Evolutionary conservation across 2,329 filamentous ascomycete genomes (phyloP), one percentile per base, ranked within the genome.

Genomic region (Xylaria polymorpha): DNA sequence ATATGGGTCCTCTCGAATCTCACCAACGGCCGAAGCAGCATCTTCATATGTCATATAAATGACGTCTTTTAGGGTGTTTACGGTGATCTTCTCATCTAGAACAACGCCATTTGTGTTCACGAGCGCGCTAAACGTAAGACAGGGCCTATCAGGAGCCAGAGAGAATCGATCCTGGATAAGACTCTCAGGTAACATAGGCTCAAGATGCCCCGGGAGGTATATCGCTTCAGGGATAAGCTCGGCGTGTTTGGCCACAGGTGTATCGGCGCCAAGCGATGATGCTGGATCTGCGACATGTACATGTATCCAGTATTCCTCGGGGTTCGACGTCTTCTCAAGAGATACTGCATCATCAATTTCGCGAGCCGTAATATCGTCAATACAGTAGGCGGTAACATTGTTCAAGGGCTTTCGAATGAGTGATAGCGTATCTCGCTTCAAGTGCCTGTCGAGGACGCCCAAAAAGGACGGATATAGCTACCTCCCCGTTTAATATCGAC

Each of bases 281-380:
- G 91, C 91, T 9, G 92, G 92, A 75, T 96, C 93, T 15, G 93
- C 93, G 50, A 92, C 86, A 77, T 96, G 93, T 39, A 94, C 81
- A 75, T 94, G 92, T 37, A 95, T 83, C 93, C 93, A 96, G 75
- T 87, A 88, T 72, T 91, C 84, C 60, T 84, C 77, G 22, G 84
- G 70, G 20, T 79, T 81, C 4, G 83, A 80, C 0, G 90, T 86
- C 55, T 80, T 78, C 76, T 94, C 90, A 8, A 96, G 76, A 0
- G 92, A 95, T 9, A 97, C 81, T 1, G 90, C 93, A 76, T 97
- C 93, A 73, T 97, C 93, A 67, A 96, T 91, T 73, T 95, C 89
- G 35, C 86, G 82, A 0, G 93, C 91, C 43, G 80, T 81, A 22
- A 85, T 83, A 35, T 87, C 85, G 75, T 97, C 93, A 68, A 97